Conservation (phyloP, 2,329 filamentous ascomycete species). For the Curvularia lunata region DNA sequence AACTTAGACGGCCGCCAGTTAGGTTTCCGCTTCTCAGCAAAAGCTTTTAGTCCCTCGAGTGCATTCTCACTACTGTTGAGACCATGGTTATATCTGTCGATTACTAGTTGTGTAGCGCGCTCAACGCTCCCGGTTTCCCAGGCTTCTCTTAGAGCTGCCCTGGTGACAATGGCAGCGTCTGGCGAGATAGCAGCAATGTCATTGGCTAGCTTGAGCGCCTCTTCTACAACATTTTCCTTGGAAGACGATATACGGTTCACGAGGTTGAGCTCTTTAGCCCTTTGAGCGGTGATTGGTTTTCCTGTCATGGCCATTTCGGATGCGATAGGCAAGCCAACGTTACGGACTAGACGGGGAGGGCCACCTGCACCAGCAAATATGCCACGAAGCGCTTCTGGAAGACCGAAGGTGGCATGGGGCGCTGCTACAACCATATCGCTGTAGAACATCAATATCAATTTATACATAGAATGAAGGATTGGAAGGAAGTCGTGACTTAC, state of each 20-base stretch:
- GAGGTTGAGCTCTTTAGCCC: conserved; percentile 52
- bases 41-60: conserved; percentile 59
- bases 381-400: conserved; percentile 63
- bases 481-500: conserved; percentile 43
- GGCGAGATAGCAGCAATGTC: conserved; percentile 47
- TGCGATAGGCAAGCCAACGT: conserved; percentile 56
- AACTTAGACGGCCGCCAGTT: conserved; percentile 59
- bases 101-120: conserved; percentile 51
- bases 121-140: conserved; percentile 48
- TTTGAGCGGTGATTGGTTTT: conserved; percentile 53
- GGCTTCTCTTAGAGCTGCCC: conserved; percentile 43
- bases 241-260: conserved; percentile 51
- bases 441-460: conserved; percentile 13
- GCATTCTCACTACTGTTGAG: conserved; percentile 57
- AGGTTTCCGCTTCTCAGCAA: conserved; percentile 59
- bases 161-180: conserved; percentile 48
- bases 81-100: conserved; percentile 51
- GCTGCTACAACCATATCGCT: conserved; percentile 62
- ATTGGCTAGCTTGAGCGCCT: conserved; percentile 47
- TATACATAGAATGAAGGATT: not conserved
- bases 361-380: conserved; percentile 61
- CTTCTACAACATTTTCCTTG: conserved; percentile 43
- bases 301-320: conserved; percentile 60
- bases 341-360: conserved; percentile 59
- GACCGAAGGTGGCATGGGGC: conserved; percentile 58